Conservation (phyloP, 1,284 basidiomycete species). For the Puccinia novopanici region DNA sequence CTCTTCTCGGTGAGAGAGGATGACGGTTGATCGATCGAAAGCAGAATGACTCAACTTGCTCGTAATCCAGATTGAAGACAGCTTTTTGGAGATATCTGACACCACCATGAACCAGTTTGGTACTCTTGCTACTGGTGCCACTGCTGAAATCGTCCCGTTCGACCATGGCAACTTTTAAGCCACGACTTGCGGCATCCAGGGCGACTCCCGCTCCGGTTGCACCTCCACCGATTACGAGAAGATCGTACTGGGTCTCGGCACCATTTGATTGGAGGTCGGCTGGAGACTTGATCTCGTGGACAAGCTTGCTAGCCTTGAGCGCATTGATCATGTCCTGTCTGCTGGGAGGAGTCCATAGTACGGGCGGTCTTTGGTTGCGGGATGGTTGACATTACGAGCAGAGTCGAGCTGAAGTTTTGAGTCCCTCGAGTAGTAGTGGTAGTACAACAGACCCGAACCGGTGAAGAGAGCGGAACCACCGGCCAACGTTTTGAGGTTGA, state of each 20-base stretch:
- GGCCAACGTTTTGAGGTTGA: conserved; percentile 10
- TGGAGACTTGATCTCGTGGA: conserved; percentile 20
- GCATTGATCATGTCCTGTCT: conserved; percentile 68
- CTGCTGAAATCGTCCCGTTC: conserved; percentile 90
- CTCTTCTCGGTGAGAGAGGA: too few species aligned
- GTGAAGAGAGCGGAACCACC: conserved; percentile 17
- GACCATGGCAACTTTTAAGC: conserved; percentile 87
- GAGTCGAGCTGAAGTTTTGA: conserved; percentile 44
- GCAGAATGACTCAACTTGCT: conserved; percentile 55
- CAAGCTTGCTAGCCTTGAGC: conserved; percentile 60
- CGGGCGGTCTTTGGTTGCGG: conserved; percentile 54
- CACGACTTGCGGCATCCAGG: conserved; percentile 87
- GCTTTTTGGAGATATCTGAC: conserved; percentile 97
- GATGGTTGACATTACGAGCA: conserved; percentile 25
- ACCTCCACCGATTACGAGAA: conserved; percentile 84
- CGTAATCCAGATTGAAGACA: conserved; percentile 91
- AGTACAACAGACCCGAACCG: conserved; percentile 15
- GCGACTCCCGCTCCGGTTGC: conserved; percentile 93
- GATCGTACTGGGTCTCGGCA: conserved; percentile 61
- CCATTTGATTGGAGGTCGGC: conserved; percentile 2
- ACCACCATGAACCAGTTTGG: conserved; percentile 96
- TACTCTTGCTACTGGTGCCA: conserved; percentile 93
- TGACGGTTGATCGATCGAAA: conserved; percentile 2
- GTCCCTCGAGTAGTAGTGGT: background rate
- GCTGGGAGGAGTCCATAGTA: conserved; percentile 73